Percentiles rank a stretch among this genome's conserved stretches.
Conservation (phyloP, 2,329 filamentous ascomycete genomes). For the Aspergillus proliferans region DNA sequence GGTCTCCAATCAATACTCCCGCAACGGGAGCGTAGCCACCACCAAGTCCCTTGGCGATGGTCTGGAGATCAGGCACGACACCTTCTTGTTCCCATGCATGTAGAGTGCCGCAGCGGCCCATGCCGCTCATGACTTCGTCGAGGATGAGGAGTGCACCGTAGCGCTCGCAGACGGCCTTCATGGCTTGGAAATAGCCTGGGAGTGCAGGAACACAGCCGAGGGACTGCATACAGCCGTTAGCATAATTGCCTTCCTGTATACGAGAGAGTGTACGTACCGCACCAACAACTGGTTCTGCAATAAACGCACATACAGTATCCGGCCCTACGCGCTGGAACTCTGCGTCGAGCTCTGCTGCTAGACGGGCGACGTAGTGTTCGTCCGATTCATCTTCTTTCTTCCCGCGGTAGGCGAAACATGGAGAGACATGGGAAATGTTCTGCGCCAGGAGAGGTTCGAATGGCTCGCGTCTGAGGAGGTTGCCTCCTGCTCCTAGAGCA, state of each 20-base stretch:
- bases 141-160: conserved; percentile 70
- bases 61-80: conserved; percentile 55
- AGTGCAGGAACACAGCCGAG: conserved; percentile 63
- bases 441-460: conserved; percentile 56
- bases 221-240: conserved; percentile 37
- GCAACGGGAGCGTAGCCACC: conserved; percentile 53
- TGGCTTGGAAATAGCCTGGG: conserved; percentile 62
- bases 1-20: conserved; percentile 47
- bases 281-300: conserved; percentile 67
- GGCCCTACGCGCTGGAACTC: conserved; percentile 61
- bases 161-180: conserved; percentile 62
- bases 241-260: neutral
- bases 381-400: conserved; percentile 48
- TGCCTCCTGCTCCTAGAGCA: conserved; percentile 58
- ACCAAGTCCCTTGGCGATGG: conserved; percentile 55
- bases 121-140: conserved; percentile 69
- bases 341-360: conserved; percentile 59
- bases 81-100: conserved; percentile 56
- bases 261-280: conserved; percentile 46
- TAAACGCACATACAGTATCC: conserved; percentile 62
- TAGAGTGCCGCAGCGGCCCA: conserved; percentile 52
- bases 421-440: conserved; percentile 56
- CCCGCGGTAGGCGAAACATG: conserved; percentile 61
- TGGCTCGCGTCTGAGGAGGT: conserved; percentile 53
- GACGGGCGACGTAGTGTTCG: conserved; percentile 53